phyloP scores from a whole-genome alignment of 2,329 filamentous ascomycete species.

The Aspergillus felis region DNA sequence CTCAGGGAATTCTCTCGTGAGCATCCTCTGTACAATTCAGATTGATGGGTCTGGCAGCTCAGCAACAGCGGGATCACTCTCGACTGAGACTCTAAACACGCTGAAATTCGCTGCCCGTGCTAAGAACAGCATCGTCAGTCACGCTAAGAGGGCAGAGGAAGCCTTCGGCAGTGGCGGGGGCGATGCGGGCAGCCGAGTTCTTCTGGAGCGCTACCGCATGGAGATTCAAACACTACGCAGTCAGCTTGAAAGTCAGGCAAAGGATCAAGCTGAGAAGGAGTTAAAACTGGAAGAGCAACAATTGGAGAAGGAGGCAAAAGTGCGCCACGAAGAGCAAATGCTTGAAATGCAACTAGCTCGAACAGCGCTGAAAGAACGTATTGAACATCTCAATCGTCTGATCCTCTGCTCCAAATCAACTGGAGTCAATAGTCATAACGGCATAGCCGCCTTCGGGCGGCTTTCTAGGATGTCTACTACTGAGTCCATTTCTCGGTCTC shows the following conservation, averaged over 20 bases:
- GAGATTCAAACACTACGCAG: constrained; percentile 79
- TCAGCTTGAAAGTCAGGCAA: constrained; percentile 80
- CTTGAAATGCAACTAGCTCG: constrained; percentile 96
- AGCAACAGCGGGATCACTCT: constrained; percentile 69
- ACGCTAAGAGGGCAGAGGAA: constrained; percentile 92
- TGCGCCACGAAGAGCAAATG: constrained; percentile 94
- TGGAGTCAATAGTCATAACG: constrained; percentile 78
- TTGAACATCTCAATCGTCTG: constrained; percentile 91
- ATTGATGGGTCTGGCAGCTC: constrained; percentile 72
- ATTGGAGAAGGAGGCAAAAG: constrained; percentile 73
- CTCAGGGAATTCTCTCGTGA: constrained; percentile 90
- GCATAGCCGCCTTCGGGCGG: constrained; percentile 64
- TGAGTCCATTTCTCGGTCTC: constrained; percentile 48
- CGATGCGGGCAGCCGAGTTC: constrained; percentile 78
- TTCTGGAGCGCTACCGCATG: constrained; percentile 88
- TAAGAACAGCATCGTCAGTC: constrained; percentile 96
- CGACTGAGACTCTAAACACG: constrained; percentile 87
- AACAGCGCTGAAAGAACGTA: constrained; percentile 93
- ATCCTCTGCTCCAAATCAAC: constrained; percentile 95
- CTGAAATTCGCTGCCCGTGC: constrained; percentile 94
- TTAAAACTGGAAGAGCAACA: constrained; percentile 66
- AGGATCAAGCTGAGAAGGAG: constrained; percentile 59
- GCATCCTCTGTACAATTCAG: constrained; percentile 95
- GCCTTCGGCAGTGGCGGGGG: constrained; percentile 70
- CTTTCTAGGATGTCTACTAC: constrained; percentile 58